Evolutionary conservation across 2,329 filamentous ascomycete species (phyloP), one percentile per base, ranked within the genome.

Genomic region (Colletotrichum incanum): DNA sequence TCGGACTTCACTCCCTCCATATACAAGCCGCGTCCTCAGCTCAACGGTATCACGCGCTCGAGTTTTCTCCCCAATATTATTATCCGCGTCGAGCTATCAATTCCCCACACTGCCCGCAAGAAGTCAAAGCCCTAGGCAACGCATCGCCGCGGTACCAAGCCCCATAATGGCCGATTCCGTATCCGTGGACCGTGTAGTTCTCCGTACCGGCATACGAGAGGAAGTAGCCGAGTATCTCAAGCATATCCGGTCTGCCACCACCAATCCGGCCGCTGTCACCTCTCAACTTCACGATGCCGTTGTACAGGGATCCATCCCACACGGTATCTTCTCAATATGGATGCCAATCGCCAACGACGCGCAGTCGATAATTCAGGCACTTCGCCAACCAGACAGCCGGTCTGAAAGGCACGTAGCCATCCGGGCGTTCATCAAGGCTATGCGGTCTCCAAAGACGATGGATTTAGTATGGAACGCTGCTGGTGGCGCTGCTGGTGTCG

Each of bases 191-290:
- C 67, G 66, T 55, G 39, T 23, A 1, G 39, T 54, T 26, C 54
- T 70, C 26, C 52, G 54, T 5, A 45, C 18, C 47, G 62, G 61
- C 12, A 69, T 52, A 20, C 61, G 37, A 26, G 11, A 41, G n/a
- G 67, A 70, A 37, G 37, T 65, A 14, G 61, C 67, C 37, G 3
- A 31, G 4, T 31, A 60, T 37, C 54, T 70, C 9, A 47, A 54
- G 12, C 41, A 28, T 3, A 26, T 65, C 34, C 52, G 54, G 16
- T 52, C 61, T n/a, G 39, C n/a, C 26, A 34, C 61, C 45, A 12
- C 52, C 43, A 26, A 60, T 43, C 54, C 62, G 11, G 43, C 47
- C 26, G 52, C 20, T 47, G 31, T 70, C n/a, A 60, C 67, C 12
- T 14, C 39, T n/a, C 37, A 60, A 8, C 55, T 60, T 9, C 62